Conservation (phyloP, 257 asterid genomes). For the Nicotiana undulata region DNA sequence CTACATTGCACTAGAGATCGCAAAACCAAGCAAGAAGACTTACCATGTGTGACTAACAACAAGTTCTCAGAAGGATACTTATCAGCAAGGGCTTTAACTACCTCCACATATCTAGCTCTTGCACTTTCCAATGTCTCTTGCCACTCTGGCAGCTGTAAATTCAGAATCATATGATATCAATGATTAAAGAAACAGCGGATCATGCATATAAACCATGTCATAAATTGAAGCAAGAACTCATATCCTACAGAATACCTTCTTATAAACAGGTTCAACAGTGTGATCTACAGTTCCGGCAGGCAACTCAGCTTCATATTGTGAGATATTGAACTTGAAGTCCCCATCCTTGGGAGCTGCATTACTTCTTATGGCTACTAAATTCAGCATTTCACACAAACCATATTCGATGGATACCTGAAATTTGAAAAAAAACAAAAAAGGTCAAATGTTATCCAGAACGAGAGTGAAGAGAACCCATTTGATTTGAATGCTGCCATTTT, state of each 20-base stretch:
- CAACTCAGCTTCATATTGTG: constrained; percentile 56
- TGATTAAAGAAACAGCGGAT: not conserved
- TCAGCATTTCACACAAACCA: constrained; percentile 86
- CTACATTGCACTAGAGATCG: not conserved
- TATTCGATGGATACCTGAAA: constrained; percentile 71
- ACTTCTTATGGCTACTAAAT: constrained; percentile 51
- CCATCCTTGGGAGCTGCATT: constrained; percentile 70
- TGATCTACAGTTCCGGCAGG: constrained; percentile 65
- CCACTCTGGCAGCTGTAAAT: constrained; percentile 66
- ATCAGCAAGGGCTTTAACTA: constrained; percentile 68
- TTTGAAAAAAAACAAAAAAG: not conserved
- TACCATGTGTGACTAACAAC: constrained; percentile 86
- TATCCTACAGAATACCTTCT: constrained; percentile 40
- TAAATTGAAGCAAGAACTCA: not conserved
- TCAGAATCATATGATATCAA: constrained; percentile 3
- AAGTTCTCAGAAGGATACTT: constrained; percentile 78
- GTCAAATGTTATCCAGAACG: not conserved
- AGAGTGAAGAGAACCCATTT: not conserved
- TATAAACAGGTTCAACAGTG: constrained; percentile 33
- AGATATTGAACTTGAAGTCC: constrained; percentile 46
- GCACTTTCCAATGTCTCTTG: constrained; percentile 51
- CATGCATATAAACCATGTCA: not conserved
- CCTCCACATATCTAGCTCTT: constrained; percentile 46
- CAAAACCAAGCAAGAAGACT: constrained; percentile 12
- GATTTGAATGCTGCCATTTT: not conserved